These are phyloP conservation scores for Penicillium macrosclerotiorum DNA, from an alignment of 495 filamentous ascomycete genomes.

Conservation along the genomic window DNA sequence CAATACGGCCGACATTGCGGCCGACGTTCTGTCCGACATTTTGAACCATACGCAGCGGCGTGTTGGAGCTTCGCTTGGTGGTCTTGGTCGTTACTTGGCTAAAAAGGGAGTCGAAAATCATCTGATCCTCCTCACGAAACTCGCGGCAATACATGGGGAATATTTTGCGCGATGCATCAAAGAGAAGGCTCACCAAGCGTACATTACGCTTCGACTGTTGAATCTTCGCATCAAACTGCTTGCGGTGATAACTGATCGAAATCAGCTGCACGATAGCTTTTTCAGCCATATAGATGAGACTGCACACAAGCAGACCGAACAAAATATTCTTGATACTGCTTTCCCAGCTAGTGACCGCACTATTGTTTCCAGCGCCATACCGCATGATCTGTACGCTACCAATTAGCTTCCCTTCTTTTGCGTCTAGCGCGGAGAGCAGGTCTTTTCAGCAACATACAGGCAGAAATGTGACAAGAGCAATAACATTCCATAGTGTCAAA, in stretches of 20 bases:
- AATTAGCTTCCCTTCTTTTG: not conserved
- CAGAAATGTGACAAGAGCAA: conserved; percentile 74
- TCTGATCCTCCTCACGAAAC: conserved; percentile 85
- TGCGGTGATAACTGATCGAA: conserved; percentile 90
- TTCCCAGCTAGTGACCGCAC: conserved; percentile 50
- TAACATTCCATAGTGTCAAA: conserved; percentile 79
- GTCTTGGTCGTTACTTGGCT: conserved; percentile 13
- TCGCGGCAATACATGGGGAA: conserved; percentile 92
- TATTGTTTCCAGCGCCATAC: conserved; percentile 41
- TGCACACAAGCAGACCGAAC: conserved; percentile 71
- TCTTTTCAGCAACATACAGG: conserved; percentile 59
- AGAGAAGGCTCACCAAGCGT: conserved; percentile 74
- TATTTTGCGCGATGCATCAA: conserved; percentile 80
- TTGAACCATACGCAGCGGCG: conserved; percentile 70
- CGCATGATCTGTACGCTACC: conserved; percentile 49
- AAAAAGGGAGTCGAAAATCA: conserved; percentile 77
- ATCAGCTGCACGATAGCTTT: conserved; percentile 88
- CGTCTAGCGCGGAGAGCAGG: conserved; percentile 22
- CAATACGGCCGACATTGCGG: conserved; percentile 77
- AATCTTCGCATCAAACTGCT: conserved; percentile 86
- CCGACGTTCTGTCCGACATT: conserved; percentile 54
- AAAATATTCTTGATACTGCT: conserved; percentile 68
- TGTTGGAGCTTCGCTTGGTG: conserved; percentile 55
- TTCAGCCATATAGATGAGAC: conserved; percentile 74
- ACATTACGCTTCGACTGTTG: conserved; percentile 84